Base-by-base conservation (phyloP, 1,139 yeast genomes). In the Hyphopichia fennica region DNA sequence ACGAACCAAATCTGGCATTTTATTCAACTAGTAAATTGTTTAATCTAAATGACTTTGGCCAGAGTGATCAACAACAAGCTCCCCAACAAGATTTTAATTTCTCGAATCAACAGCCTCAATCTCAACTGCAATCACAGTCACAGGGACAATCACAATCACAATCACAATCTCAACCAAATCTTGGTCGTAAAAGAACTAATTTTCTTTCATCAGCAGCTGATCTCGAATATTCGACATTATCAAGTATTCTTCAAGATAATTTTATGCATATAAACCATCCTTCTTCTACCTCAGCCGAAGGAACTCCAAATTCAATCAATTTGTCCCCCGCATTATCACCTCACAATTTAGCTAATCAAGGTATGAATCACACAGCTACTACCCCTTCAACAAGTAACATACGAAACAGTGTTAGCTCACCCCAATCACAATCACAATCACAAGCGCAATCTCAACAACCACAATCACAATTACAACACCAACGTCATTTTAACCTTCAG, bases 191-290 rank as follows among this genome's bases (percentile, higher is more conserved):
- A 44, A 51, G 69, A 35, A 65, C 70, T 9, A 72, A 71, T 42
- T 83, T 88, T 56, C 65, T 86, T 46, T 84, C 95, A 1, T 69
- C 82, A 14, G 93, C 96, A 0, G 91, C 93, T 0, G 87, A 86
- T 54, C 69, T 84, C 48, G 96, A 89, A 54, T 87, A 88, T 55
- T 76, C 88, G 4, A 82, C 88, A 2, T 64, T 89, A 34, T 84
- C 95, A n/a, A 81, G 77, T 48, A 86, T 88, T 40, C 74, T 86
- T 30, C 83, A 76, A 41, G 84, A 81, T 46, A 81, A 76, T 44
- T 59, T 67, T 42, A 48, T 56, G 44, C 61, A 57, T 41, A 45
- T 54, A 40, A 53, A 53, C 39, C 53, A 53, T 40, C 67, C 57
- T 34, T 49, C 63, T 10, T 45, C 60, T 3, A 66, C 75, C 1